Percentiles rank a stretch among this genome's conserved stretches.
phyloP scores from a whole-genome alignment of 352 stramenopile genomes.

The Blastocystis sp. region DNA sequence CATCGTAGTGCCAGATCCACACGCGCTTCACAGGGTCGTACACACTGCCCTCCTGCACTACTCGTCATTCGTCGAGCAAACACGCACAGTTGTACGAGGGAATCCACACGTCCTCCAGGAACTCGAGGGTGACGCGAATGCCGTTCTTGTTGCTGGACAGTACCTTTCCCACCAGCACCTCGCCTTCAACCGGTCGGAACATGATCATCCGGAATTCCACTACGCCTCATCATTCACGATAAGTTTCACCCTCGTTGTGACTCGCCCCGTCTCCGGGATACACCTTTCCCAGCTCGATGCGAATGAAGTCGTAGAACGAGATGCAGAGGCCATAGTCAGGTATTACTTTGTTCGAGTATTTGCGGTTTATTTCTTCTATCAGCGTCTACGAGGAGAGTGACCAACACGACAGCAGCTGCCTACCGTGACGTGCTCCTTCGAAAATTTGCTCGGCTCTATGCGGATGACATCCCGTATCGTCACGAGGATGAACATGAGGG shows the following conservation, averaged over 20 bases:
- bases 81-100: conserved; percentile 61
- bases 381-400: conserved; percentile 84
- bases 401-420: conserved; percentile 80
- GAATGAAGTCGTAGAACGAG: conserved; percentile 84
- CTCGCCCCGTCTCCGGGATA: conserved; percentile 85
- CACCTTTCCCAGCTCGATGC: conserved; percentile 83
- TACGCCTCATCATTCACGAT: conserved; percentile 64
- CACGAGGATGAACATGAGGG: conserved; percentile 61
- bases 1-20: conserved; percentile 70
- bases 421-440: conserved; percentile 52
- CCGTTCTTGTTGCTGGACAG: conserved; percentile 86
- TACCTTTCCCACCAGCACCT: conserved; percentile 86
- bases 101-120: conserved; percentile 74
- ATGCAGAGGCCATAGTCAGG: conserved; percentile 85
- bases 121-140: conserved; percentile 79
- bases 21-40: conserved; percentile 59
- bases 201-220: conserved; percentile 87
- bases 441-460: conserved; percentile 44
- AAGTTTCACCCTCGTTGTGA: conserved; percentile 81
- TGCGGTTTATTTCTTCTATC: conserved; percentile 86
- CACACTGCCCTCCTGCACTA: conserved; percentile 59
- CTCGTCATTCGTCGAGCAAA: background rate
- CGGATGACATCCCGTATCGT: conserved; percentile 66
- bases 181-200: conserved; percentile 85
- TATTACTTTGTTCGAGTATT: conserved; percentile 88